Evolutionary conservation across 139 green algal genomes (phyloP).

Genomic region (Dunaliella primolecta): DNA sequence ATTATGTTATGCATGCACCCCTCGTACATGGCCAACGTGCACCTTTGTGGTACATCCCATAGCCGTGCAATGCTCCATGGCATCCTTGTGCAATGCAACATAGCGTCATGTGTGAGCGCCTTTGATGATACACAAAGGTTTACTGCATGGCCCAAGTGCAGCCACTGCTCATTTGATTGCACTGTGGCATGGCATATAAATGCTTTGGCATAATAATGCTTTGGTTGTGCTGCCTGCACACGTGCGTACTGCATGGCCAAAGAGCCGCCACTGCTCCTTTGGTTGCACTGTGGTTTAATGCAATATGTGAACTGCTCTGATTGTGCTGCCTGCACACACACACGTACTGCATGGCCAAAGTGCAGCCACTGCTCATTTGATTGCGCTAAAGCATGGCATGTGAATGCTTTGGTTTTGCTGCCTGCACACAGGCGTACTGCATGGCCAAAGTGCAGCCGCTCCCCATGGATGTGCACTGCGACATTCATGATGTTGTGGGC

Average conservation of each 20-base stretch:
- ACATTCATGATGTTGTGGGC: constrained; percentile 85
- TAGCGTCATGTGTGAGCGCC: too few species aligned
- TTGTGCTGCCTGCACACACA: neutral
- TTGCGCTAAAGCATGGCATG: too few species aligned
- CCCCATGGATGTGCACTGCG: constrained; percentile 88
- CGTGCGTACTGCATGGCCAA: too few species aligned
- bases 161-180: neutral
- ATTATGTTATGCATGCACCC: too few species aligned
- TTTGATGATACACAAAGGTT: too few species aligned
- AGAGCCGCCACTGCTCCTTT: neutral
- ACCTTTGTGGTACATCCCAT: too few species aligned
- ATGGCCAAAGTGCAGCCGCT: constrained; percentile 71
- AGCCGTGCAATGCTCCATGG: too few species aligned
- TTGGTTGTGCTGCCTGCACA: too few species aligned
- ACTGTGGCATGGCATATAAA: too few species aligned
- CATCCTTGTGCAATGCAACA: too few species aligned
- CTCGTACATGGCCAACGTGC: too few species aligned
- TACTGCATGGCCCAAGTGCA: too few species aligned
- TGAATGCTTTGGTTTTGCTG: neutral
- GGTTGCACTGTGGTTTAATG: neutral
- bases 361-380: constrained; percentile 67
- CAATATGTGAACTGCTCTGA: neutral
- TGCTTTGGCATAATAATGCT: neutral
- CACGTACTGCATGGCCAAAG: constrained; percentile 66
- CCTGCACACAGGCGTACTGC: constrained; percentile 64